phyloP scores from a whole-genome alignment of 805 yeast species.

The Cyberlindnera bimundalis region DNA sequence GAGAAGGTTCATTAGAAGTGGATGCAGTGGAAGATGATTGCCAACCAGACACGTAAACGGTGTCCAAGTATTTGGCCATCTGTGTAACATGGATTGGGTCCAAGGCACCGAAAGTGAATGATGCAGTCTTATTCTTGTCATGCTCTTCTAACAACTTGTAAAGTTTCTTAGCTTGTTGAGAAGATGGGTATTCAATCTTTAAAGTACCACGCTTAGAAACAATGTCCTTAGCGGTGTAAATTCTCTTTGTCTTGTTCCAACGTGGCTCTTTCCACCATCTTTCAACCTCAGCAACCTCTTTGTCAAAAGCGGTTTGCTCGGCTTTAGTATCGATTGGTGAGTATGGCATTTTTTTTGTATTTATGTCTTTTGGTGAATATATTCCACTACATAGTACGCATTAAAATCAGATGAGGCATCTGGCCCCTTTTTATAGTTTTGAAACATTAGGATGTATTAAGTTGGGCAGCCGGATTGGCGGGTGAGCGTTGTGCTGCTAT shows the following conservation, averaged over 20 bases:
- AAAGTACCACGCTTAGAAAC: slow-evolving; percentile 84
- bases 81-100: slow-evolving; percentile 95
- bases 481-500: background rate
- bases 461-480: slow-evolving; percentile 6
- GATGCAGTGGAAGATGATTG: slow-evolving; percentile 98
- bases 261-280: slow-evolving; percentile 94
- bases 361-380: background rate
- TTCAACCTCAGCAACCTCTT: slow-evolving; percentile 67
- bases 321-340: slow-evolving; percentile 18
- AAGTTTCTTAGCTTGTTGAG: slow-evolving; percentile 77
- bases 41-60: slow-evolving; percentile 96
- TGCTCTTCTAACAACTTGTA: slow-evolving; percentile 69
- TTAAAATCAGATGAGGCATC: too few relatives aligned
- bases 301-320: slow-evolving; percentile 26
- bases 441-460: too few relatives aligned
- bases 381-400: too few relatives aligned
- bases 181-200: slow-evolving; percentile 71
- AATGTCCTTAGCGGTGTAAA: slow-evolving; percentile 83
- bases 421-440: slow-evolving; percentile 4
- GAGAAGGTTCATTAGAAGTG: slow-evolving; percentile 95
- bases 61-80: slow-evolving; percentile 93
- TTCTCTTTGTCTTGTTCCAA: slow-evolving; percentile 85
- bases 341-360: slow-evolving; percentile 13
- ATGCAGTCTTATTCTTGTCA: slow-evolving; percentile 64
- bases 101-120: slow-evolving; percentile 92